These are phyloP conservation scores for Kalanchoe fedtschenkoi DNA, from an alignment of 164 flowering plant genomes.

Conservation along the genomic window DNA sequence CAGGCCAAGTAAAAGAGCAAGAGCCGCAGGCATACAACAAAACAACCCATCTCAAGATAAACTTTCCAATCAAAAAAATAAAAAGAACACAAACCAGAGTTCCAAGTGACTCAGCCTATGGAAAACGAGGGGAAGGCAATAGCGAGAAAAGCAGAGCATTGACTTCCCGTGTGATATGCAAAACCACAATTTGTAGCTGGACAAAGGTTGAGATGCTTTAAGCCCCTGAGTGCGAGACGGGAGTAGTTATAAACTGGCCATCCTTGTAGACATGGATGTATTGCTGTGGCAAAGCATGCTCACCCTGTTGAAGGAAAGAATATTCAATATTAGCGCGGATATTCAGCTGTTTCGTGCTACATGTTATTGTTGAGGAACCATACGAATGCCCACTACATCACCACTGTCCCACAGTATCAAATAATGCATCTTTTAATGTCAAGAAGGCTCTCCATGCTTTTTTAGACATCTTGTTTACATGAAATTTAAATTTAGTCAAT, in stretches of 20 bases:
- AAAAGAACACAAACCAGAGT: background rate
- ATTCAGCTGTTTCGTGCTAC: background rate
- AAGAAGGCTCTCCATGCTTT: too few species aligned
- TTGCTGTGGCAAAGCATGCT: slow-evolving; percentile 79
- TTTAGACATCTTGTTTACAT: too few species aligned
- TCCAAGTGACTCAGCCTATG: background rate
- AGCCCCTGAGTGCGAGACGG: too few species aligned
- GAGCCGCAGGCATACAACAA: background rate
- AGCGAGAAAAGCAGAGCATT: background rate
- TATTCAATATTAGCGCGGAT: background rate
- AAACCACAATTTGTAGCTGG: background rate
- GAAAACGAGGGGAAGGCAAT: too few species aligned
- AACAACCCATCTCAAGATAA: background rate
- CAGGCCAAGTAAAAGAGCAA: background rate
- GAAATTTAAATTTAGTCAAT: too few species aligned
- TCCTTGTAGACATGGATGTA: slow-evolving; percentile 41
- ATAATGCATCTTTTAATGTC: background rate
- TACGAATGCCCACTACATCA: background rate
- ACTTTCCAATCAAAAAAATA: background rate
- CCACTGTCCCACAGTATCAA: background rate
- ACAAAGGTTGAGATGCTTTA: background rate
- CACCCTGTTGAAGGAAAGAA: slow-evolving; percentile 33
- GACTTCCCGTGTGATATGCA: background rate
- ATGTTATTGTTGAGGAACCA: background rate
- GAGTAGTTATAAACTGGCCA: slow-evolving; percentile 58